Evolutionary conservation across 2,329 filamentous ascomycete genomes (phyloP), one percentile per base, ranked within the genome.

Genomic region (Cordyceps cicadae): DNA sequence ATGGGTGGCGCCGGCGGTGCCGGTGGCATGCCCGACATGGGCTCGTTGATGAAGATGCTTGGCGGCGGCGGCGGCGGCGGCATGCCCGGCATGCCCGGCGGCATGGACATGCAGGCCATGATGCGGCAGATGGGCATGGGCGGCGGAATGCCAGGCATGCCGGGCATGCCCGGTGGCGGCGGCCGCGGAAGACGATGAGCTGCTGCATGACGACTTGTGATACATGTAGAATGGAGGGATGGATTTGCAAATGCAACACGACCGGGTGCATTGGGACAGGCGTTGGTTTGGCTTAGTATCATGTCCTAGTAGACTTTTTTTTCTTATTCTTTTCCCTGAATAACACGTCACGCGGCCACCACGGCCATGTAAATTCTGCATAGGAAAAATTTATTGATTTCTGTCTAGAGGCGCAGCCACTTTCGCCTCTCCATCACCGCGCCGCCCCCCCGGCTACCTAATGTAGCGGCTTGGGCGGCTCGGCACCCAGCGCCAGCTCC

Each of bases 11-110:
- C 78, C 2, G 87, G 79, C 7, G 83, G 80, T 43, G 86, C 80
- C 3, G 87, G 78, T 46, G 81, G 82, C 6, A 91, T 92, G 87
- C 87, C 87, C 0, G 91, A 95, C 68, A 88, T 97, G 82, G 85
- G 85, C 37, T 87, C 87, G 61, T 82, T 97, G 76, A 93, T 95
- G 84, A 93, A 94, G 80, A 95, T 96, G 89, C 83, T 97, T 66
- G 88, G 88, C 4, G 86, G 86, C 19, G 87, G 54, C 7, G 54
- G 86, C 1, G 74, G 81, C 1, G 87, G 84, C 1, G 84, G 83
- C 0, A 84, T 90, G 77, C 86, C 86, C 65, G 85, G 86, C 59
- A 86, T 92, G 79, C 87, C 87, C 64, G 86, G 87, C 32, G 82
- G 88, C 62, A 83, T 87, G 75, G 87, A 88, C 64, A 88, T 94